These are phyloP conservation scores for Butyriboletus loyo DNA, from an alignment of 768 basidiomycete species.

Conservation along the genomic window DNA sequence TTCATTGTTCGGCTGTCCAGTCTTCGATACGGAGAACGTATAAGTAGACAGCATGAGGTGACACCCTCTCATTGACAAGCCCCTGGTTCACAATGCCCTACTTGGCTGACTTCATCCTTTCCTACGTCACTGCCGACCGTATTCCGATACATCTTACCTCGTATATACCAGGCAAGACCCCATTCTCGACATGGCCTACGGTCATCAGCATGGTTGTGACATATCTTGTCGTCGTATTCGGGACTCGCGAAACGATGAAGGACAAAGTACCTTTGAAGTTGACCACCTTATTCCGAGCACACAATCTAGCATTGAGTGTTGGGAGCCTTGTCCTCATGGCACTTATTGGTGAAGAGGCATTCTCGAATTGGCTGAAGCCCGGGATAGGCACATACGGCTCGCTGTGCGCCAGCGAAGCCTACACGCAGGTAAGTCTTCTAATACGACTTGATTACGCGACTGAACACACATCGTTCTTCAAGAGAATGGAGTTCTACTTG, in stretches of 20 bases:
- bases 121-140: constrained; percentile 45
- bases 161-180: constrained; percentile 74
- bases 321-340: constrained; percentile 76
- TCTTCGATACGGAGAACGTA: constrained; percentile 1
- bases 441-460: not conserved
- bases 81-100: constrained; percentile 50
- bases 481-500: constrained; percentile 92
- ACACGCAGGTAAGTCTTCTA: constrained; percentile 69
- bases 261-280: constrained; percentile 66
- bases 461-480: constrained; percentile 2
- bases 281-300: constrained; percentile 74
- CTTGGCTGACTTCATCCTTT: constrained; percentile 66
- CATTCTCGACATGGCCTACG: constrained; percentile 69
- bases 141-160: constrained; percentile 55
- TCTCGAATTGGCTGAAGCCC: constrained; percentile 73
- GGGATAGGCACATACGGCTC: constrained; percentile 72
- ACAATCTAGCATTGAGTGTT: constrained; percentile 81
- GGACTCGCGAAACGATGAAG: constrained; percentile 80
- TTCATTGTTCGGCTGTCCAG: not conserved
- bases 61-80: not conserved
- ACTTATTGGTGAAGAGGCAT: constrained; percentile 84
- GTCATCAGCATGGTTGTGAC: constrained; percentile 65
- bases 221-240: constrained; percentile 86
- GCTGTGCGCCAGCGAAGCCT: constrained; percentile 69
- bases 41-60: constrained; percentile 4